Evolutionary conservation across 2,329 filamentous ascomycete genomes (phyloP).

Genomic region (Colletotrichum lentis): DNA sequence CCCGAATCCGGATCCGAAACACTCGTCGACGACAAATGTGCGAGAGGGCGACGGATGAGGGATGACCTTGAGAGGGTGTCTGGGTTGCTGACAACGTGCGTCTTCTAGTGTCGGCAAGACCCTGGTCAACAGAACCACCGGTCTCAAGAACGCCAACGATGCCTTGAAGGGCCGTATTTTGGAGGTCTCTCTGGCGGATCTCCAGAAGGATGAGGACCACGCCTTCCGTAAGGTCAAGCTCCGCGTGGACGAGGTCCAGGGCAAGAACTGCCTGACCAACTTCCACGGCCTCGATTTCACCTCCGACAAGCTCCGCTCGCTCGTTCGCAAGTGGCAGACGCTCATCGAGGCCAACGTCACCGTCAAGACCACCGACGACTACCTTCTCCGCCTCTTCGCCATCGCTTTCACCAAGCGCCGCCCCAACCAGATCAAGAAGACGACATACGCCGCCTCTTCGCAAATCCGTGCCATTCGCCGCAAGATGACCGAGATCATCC

Average conservation of each 20-base stretch:
- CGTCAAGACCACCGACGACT: conserved; percentile 99
- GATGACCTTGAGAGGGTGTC: neutral
- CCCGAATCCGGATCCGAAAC: neutral
- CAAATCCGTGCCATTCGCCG: conserved; percentile 98
- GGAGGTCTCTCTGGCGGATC: conserved; percentile 97
- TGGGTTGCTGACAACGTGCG: conserved; percentile 1
- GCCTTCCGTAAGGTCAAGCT: conserved; percentile 99
- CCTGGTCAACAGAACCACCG: conserved; percentile 98
- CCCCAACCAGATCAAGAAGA: conserved; percentile 99
- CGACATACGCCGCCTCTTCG: conserved; percentile 95
- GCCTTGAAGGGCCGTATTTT: conserved; percentile 98
- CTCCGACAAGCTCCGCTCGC: conserved; percentile 98
- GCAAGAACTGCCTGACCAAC: conserved; percentile 99
- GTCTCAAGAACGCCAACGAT: conserved; percentile 99
- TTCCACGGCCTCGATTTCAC: conserved; percentile 99
- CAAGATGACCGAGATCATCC: conserved; percentile 99
- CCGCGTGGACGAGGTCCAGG: conserved; percentile 97
- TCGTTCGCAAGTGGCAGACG: conserved; percentile 99
- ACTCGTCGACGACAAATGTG: conserved; percentile 13
- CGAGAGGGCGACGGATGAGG: neutral
- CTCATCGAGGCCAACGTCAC: conserved; percentile 99
- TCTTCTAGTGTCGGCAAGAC: conserved; percentile 92
- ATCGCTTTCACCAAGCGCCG: conserved; percentile 99
- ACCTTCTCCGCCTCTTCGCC: conserved; percentile 98
- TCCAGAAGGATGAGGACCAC: conserved; percentile 99